Percentiles rank a stretch among this genome's conserved stretches.
phyloP scores from a whole-genome alignment of 352 stramenopile species.

The Plasmopara muralis region DNA sequence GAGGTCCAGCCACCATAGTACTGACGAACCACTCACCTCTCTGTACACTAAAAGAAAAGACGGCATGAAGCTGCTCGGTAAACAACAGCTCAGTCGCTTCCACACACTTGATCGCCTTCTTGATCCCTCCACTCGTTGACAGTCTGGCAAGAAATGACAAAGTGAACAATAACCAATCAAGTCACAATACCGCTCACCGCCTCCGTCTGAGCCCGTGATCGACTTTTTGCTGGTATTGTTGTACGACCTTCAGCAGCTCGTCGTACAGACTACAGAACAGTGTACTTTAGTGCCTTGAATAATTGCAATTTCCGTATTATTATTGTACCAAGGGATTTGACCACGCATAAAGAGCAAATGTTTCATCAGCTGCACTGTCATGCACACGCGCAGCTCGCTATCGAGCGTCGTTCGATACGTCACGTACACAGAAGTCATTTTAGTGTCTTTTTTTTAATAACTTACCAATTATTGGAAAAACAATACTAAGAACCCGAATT shows the following conservation, averaged over 20 bases:
- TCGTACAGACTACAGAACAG: constrained; percentile 44
- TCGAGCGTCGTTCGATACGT: constrained; percentile 43
- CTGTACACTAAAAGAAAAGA: constrained; percentile 38
- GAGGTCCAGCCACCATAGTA: not conserved
- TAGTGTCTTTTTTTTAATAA: not conserved
- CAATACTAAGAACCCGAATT: no score
- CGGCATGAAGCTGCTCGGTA: constrained; percentile 13
- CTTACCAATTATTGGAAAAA: not conserved
- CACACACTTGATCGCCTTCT: constrained; percentile 48
- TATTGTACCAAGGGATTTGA: constrained; percentile 52
- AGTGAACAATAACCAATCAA: not conserved
- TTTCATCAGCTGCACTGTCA: constrained; percentile 35
- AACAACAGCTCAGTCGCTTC: constrained; percentile 30
- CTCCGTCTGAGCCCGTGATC: not conserved
- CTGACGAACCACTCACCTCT: constrained; percentile 12
- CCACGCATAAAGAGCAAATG: constrained; percentile 61
- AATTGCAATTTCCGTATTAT: not conserved
- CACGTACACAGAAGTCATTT: constrained; percentile 15
- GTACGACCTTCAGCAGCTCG: constrained; percentile 31
- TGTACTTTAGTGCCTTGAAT: not conserved
- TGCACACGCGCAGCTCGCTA: constrained; percentile 29
- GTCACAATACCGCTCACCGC: constrained; percentile 4
- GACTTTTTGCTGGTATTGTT: constrained; percentile 16
- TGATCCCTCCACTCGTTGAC: constrained; percentile 24
- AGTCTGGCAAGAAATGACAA: constrained; percentile 14